Conservation (phyloP, 805 yeast species). For the Blastobotrys terrestris region DNA sequence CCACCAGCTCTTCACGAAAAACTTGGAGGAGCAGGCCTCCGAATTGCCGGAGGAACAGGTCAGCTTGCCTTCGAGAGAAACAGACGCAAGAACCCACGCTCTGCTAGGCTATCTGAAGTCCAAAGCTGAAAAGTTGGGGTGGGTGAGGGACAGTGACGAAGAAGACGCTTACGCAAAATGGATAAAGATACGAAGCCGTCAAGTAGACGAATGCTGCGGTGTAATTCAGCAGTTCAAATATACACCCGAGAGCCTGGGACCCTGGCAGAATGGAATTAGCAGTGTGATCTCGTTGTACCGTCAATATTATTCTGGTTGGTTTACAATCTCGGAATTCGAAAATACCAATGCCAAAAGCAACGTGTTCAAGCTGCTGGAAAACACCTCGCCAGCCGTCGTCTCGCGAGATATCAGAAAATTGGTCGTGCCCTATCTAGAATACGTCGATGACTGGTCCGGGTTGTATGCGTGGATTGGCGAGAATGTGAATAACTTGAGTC, state of each 20-base stretch:
- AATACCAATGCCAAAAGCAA: not conserved
- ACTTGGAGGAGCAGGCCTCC: not conserved
- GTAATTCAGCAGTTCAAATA: conserved; percentile 11
- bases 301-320: not conserved
- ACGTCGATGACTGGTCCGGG: conserved; percentile 14
- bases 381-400: conserved; percentile 16
- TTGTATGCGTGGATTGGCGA: conserved; percentile 15
- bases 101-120: conserved; percentile 11
- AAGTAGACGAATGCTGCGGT: conserved; percentile 24
- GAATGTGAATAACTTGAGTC: conserved; percentile 12
- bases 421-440: conserved; percentile 27
- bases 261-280: conserved; percentile 29
- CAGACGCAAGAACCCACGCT: conserved; percentile 14
- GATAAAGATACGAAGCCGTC: conserved; percentile 24
- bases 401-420: conserved; percentile 22
- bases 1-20: conserved; percentile 6
- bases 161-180: conserved; percentile 18
- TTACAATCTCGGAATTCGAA: conserved; percentile 1
- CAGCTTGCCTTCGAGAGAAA: conserved; percentile 9
- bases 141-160: conserved; percentile 12
- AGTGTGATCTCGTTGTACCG: conserved; percentile 23
- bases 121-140: conserved; percentile 17
- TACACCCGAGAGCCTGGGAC: conserved; percentile 13
- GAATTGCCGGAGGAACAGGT: not conserved
- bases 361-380: conserved; percentile 12